phyloP scores from a whole-genome alignment of 495 filamentous ascomycete species.

The Cercophora samala region DNA sequence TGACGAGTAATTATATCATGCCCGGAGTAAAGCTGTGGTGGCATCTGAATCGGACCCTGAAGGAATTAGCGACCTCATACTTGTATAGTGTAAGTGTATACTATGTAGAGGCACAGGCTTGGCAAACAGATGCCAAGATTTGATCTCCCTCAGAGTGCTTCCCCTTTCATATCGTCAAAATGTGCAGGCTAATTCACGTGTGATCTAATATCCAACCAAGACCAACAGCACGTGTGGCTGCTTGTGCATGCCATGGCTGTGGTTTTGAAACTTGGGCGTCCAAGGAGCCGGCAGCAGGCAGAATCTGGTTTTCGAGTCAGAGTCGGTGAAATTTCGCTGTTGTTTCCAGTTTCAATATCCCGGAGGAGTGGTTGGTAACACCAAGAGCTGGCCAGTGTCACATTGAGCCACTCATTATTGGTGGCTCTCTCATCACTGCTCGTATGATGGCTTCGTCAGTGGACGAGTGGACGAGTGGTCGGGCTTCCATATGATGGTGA shows the following conservation, averaged over 20 bases:
- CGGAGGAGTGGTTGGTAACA: slow-evolving; percentile 7
- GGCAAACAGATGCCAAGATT: slow-evolving; percentile 1
- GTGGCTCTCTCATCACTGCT: not conserved
- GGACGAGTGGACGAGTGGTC: no score
- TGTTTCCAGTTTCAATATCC: slow-evolving; percentile 7
- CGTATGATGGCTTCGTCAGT: not conserved
- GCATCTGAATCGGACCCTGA: not conserved
- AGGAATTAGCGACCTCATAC: not conserved
- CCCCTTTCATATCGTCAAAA: not conserved
- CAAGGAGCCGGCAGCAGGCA: not conserved
- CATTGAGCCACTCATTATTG: no score
- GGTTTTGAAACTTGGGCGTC: slow-evolving; percentile 22
- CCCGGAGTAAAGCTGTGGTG: no score
- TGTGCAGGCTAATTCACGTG: not conserved
- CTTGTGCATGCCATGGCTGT: not conserved
- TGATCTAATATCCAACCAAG: slow-evolving; percentile 36
- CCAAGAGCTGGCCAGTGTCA: not conserved
- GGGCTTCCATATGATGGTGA: not conserved
- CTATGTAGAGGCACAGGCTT: not conserved
- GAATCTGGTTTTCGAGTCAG: slow-evolving; percentile 1
- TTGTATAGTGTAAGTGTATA: not conserved
- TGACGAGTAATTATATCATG: not conserved
- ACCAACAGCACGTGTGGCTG: slow-evolving; percentile 23
- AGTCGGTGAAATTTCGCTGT: slow-evolving; percentile 12
- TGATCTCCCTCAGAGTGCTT: slow-evolving; percentile 3